Evolutionary conservation across 345 rosid genomes (phyloP), one percentile per base, ranked within the genome.

Genomic region (Boechera retrofracta): DNA sequence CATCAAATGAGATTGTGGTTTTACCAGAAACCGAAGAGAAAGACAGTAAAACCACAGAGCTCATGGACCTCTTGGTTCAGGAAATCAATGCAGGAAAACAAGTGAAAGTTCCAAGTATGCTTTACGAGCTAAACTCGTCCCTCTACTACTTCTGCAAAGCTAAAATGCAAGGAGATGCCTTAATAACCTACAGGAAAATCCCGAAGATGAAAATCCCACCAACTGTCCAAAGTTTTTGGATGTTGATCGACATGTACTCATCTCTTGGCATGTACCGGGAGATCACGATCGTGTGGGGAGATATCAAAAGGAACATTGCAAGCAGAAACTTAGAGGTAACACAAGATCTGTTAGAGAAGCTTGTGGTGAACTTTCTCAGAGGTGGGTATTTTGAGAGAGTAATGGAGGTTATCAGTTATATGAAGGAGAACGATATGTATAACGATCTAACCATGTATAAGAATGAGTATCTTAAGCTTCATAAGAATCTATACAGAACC

Each of bases 341-440:
- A 60, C 77, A 73, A 82, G 98, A 94, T 85, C 64, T 90, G 24
- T 88, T 80, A 5, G 97, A 92, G 86, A 61, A 82, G 72, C 76
- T 94, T 73, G 80, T 90, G 5, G 67, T 92, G 76, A 86, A 79
- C 78, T 88, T 94, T 76, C 82, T 94, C 69, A 87, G 83, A 76
- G 97, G 93, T 60, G 97, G 97, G 69, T 92, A 89, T 83, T 94
- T 94, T 72, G 98, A 90, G 82, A 89, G 98, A 73, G 93, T 89
- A 67, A 84, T 88, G 87, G 97, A 92, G 82, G 82, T 90, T 26
- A 84, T 89, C 63, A 62, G 62, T 80, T 82, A 71, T 45, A 89
- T 89, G 97, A 79, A 83, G 76, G 77, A 83, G 79, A 65, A 33
- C 24, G 69, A 39, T 32, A 82, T 88, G 86, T 84, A 74, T 67